These are phyloP conservation scores for Naganishia vaughanmartiniae DNA, from an alignment of 768 basidiomycete species.

Conservation along the genomic window DNA sequence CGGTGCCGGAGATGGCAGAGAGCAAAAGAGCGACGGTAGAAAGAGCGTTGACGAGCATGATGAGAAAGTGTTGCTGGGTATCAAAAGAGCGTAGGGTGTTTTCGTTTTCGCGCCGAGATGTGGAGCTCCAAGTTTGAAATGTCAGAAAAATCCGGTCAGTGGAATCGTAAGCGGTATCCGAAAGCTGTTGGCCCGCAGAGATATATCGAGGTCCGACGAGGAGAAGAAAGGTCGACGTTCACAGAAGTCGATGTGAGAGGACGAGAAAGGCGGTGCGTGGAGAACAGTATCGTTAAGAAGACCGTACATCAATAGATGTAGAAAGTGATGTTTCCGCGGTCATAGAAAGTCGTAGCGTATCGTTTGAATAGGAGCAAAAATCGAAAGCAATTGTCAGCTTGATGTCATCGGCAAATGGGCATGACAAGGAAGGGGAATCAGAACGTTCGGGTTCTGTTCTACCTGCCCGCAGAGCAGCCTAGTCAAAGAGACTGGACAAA, in stretches of 20 bases:
- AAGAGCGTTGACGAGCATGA: constrained; percentile 22
- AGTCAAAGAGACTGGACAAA: background rate
- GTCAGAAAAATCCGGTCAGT: constrained; percentile 18
- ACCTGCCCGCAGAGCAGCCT: background rate
- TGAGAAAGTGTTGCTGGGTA: background rate
- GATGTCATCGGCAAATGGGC: background rate
- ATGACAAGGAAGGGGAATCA: too few species aligned
- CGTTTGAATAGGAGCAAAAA: background rate
- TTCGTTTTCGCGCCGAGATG: background rate
- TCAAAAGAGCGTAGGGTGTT: constrained; percentile 4
- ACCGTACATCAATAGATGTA: background rate
- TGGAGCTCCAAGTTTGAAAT: constrained; percentile 1
- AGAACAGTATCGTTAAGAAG: background rate
- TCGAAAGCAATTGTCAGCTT: background rate
- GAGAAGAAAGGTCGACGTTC: background rate
- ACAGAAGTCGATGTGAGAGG: too few species aligned
- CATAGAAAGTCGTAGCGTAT: background rate
- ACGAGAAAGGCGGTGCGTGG: background rate
- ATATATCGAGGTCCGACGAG: background rate
- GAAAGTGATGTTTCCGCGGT: background rate
- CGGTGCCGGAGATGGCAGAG: constrained; percentile 14
- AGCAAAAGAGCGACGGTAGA: constrained; percentile 26
- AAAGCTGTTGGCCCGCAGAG: background rate
- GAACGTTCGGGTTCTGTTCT: too few species aligned
- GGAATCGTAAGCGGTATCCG: background rate